phyloP scores from a whole-genome alignment of 108 stramenopile species.

The Cyclotella baltica region DNA sequence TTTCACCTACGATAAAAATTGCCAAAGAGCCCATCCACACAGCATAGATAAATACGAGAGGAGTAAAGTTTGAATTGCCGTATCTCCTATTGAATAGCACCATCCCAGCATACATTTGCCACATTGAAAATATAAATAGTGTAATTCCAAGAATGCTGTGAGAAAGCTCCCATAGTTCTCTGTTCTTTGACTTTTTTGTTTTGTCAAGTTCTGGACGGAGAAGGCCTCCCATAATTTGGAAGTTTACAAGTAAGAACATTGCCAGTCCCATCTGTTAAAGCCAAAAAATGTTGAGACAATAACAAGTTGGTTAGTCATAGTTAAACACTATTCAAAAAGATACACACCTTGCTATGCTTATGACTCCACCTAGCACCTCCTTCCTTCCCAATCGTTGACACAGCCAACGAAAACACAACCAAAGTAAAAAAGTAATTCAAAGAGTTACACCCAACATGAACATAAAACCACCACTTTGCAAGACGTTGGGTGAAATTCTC shows the following conservation, averaged over 20 bases:
- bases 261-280: conserved; percentile 36
- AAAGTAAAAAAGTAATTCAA: conserved; percentile 38
- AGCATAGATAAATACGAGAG: conserved; percentile 19
- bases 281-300: neutral
- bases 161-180: conserved; percentile 39
- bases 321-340: neutral
- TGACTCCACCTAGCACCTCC: conserved; percentile 23
- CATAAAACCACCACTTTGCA: conserved; percentile 38
- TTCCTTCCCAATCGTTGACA: conserved; percentile 32
- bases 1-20: conserved; percentile 28
- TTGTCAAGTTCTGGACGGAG: conserved; percentile 25
- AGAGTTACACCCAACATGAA: conserved; percentile 43
- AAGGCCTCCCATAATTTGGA: conserved; percentile 45
- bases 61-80: neutral
- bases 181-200: conserved; percentile 12
- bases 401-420: conserved; percentile 44
- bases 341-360: conserved; percentile 25
- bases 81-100: conserved; percentile 35
- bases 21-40: conserved; percentile 34
- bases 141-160: conserved; percentile 37
- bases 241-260: conserved; percentile 41
- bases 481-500: neutral
- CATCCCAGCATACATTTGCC: conserved; percentile 46
- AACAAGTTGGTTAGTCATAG: neutral
- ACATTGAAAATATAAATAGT: conserved; percentile 40